Base-by-base conservation (phyloP, 1,284 basidiomycete species). In the Pseudozyma sp. region DNA sequence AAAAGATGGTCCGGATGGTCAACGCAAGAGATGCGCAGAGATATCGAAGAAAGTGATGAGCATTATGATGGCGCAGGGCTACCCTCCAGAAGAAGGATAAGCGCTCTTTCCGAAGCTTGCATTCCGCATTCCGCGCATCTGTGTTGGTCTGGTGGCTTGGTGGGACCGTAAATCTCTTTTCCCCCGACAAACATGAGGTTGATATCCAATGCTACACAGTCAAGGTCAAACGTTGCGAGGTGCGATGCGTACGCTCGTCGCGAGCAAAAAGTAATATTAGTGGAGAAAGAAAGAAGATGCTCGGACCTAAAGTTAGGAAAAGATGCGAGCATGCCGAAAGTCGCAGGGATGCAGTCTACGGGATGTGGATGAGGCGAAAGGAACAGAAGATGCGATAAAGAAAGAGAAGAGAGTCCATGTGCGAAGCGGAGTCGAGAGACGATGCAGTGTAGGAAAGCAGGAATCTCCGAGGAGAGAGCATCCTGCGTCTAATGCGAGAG, bases 391-490 rank as follows among this genome's bases (percentile, higher is more conserved):
- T 52, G 39, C 18, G 16, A 42, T 47, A 25, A 31, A 47, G 21
- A 16, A 53, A 18, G 31, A 42, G 13, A 25, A 45, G 31, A 54
- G 42, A 38, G 59, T 60, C 59, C 59, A 60, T 60, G 16, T 39
- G 43, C 9, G 58, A 19, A 13, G 8, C 16, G 51, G 31, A 50
- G 18, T 1, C n/a, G 19, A 18, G 43, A 19, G 51, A 35, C 10
- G 25, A 50, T 36, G 21, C 38, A 16, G 36, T 14, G 34, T 18
- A n/a, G 21, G 39, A 38, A 31, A 47, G 40, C 43, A 45, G 35
- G n/a, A 35, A 8, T 34, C 25, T 31, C 25, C 5, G 43, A 55
- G n/a, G 34, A 19, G 18, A 38, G 8, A 31, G 25, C 25, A 31
- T n/a, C 45, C 45, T 47, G 45, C 45, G 19, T 39, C 45, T 45